Base-by-base conservation (phyloP, 106 monocot species). In the Dendrobium chrysotoxum region DNA sequence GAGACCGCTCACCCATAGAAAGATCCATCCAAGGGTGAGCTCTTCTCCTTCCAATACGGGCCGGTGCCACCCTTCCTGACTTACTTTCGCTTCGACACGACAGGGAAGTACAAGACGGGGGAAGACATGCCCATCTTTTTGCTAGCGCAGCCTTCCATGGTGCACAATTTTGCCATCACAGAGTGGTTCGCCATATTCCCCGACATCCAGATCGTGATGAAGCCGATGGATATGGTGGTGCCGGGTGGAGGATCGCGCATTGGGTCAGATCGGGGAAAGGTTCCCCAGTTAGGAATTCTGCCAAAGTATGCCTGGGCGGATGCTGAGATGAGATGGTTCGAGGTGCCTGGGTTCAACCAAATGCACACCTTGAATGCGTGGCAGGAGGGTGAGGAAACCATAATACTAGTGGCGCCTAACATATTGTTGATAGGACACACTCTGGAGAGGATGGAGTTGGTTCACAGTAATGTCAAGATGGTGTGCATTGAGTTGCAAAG, bases 81-180 rank as follows among this genome's bases (percentile, higher is more conserved):
- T 40, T 93, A 88, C 83, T 94, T 94, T 83, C 75, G 86, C 44
- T 89, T 94, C 81, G 89, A 91, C 38, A 30, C 61, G 3, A 80
- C 16, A 11, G 94, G 94, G 16, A 83, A 73, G 7, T 46, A 46
- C 74, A 94, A 91, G 78, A 28, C 61, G 16, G 84, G 85, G 18
- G 79, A 84, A 12, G 96, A 96, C 80, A 93, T 93, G 31, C 91
- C 96, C 47, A 83, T 96, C 58, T 89, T 83, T 84, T 90, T 90
- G 2, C 4, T 92, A 50, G 61, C 42, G n/a, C 80, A 85, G 76
- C 88, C 92, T 1, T 87, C 86, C 15, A 90, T 92, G 87, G 74
- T 95, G 74, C 95, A 95, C 83, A 92, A 95, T 85, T 95, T 95
- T 82, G 95, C 95, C 76, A 83, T 95, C 77, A 95, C 95, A 11